Conservation (phyloP, 2,329 filamentous ascomycete species). For the Fusarium concolor region DNA sequence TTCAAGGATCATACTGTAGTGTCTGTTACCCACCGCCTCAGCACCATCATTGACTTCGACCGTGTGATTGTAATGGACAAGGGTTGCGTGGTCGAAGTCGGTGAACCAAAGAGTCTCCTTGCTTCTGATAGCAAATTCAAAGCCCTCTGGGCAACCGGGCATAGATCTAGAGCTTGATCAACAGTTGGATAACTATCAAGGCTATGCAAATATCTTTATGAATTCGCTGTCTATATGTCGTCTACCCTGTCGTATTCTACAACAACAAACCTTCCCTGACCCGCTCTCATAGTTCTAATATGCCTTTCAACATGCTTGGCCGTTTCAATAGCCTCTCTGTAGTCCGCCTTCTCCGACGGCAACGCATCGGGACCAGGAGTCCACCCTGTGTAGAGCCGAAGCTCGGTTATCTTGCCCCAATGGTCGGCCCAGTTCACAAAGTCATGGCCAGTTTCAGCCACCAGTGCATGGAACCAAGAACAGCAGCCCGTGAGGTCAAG, state of each 20-base stretch:
- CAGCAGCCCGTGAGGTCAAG: constrained; percentile 71
- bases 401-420: constrained; percentile 64
- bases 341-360: constrained; percentile 49
- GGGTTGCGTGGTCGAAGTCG: constrained; percentile 43
- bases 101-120: constrained; percentile 42
- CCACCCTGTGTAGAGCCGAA: constrained; percentile 61
- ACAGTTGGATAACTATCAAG: neutral
- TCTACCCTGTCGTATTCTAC: constrained; percentile 58
- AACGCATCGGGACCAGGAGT: constrained; percentile 50
- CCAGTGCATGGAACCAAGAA: constrained; percentile 65
- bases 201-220: neutral
- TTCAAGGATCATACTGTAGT: constrained; percentile 64
- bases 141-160: constrained; percentile 48
- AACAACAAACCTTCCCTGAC: constrained; percentile 61
- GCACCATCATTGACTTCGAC: constrained; percentile 56
- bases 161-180: neutral
- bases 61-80: constrained; percentile 47
- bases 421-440: constrained; percentile 65
- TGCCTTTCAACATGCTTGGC: constrained; percentile 61
- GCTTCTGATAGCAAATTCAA: constrained; percentile 37
- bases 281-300: constrained; percentile 59
- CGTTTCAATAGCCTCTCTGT: constrained; percentile 52
- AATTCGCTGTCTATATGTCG: constrained; percentile 19
- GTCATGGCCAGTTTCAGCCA: constrained; percentile 56
- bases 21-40: constrained; percentile 55